Base-by-base conservation (phyloP, 2,329 filamentous ascomycete species). In the Apiospora phragmitis region DNA sequence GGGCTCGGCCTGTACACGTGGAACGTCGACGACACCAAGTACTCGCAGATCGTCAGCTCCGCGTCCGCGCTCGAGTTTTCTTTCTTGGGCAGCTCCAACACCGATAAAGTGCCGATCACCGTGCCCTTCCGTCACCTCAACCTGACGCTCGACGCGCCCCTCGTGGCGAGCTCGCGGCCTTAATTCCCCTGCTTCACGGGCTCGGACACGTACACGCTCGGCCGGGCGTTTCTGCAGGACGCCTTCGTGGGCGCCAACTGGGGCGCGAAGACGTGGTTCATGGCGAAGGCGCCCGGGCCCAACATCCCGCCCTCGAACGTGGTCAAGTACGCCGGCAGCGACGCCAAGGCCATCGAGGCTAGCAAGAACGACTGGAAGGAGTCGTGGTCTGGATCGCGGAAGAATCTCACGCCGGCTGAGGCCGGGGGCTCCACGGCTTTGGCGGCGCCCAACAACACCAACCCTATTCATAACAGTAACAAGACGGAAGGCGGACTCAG, bases 151-250 rank as follows among this genome's bases (percentile, higher is more conserved):
- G 79, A 81, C 1, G 42, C 75, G 0, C 82, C 83, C 0, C 75
- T 85, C 2, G 77, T 79, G 6, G 74, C 77, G 2, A 72, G 62
- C 2, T 75, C 80, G 5, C 76, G 74, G 18, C 80, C 77, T 47
- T 85, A 85, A 73, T 85, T 86, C 70, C 85, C 83, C 1, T 86
- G 84, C 71, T 77, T 78, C 26, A 77, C 78, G 0, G 77, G 76
- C 7, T 72, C 72, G 2, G 68, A 71, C 1, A 29, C 62, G 6
- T 81, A 81, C 71, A 76, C 75, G 2, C 80, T 86, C 2, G 85
- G 85, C 0, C 80, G 83, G 24, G 82, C 83, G 0, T 86, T 85
- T 71, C 76, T 86, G 1, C 85, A 86, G 72, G 84, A 84, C 38
- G 83, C 84, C 4, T 86, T 86, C 59, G 70, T 85, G 0, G 83